Conservation (phyloP, 495 filamentous ascomycete genomes). For the Hyaloscypha finlandica region DNA sequence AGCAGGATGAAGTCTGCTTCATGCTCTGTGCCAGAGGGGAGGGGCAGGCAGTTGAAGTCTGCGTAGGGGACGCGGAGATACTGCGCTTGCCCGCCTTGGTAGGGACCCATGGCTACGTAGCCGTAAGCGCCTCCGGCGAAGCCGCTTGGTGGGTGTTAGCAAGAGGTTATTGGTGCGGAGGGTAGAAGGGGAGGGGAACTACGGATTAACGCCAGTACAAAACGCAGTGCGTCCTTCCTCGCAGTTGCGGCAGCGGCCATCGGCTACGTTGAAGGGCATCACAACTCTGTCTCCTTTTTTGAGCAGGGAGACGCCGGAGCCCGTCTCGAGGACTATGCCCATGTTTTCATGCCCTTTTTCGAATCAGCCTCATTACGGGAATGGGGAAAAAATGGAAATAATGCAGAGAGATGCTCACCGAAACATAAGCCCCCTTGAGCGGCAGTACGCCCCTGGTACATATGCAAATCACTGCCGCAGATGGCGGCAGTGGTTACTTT, state of each 20-base stretch:
- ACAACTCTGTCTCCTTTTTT: conserved; percentile 81
- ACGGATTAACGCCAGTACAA: conserved; percentile 56
- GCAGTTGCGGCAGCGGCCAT: conserved; percentile 59
- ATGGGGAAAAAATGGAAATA: not conserved
- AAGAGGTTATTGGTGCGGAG: no score
- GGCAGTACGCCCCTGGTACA: conserved; percentile 45
- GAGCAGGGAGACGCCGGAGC: conserved; percentile 57
- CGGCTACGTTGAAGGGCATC: conserved; percentile 69
- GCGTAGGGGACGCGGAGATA: conserved; percentile 56
- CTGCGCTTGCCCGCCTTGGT: conserved; percentile 42
- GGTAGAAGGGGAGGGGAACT: not conserved
- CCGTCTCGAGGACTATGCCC: conserved; percentile 78
- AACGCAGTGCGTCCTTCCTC: conserved; percentile 60
- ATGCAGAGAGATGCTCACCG: conserved; percentile 24
- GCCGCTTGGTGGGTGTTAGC: conserved; percentile 29
- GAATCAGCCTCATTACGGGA: conserved; percentile 22
- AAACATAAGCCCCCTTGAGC: conserved; percentile 21
- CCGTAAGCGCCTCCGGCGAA: conserved; percentile 63
- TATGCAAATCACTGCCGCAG: conserved; percentile 84
- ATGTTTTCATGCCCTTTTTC: conserved; percentile 79
- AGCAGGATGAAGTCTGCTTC: conserved; percentile 51
- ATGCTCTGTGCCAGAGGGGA: conserved; percentile 45
- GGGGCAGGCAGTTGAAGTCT: conserved; percentile 54
- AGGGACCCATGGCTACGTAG: conserved; percentile 63
- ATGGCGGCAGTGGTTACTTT: conserved; percentile 69